phyloP scores from a whole-genome alignment of 1,139 yeast genomes.

The Hyphopichia fennica region DNA sequence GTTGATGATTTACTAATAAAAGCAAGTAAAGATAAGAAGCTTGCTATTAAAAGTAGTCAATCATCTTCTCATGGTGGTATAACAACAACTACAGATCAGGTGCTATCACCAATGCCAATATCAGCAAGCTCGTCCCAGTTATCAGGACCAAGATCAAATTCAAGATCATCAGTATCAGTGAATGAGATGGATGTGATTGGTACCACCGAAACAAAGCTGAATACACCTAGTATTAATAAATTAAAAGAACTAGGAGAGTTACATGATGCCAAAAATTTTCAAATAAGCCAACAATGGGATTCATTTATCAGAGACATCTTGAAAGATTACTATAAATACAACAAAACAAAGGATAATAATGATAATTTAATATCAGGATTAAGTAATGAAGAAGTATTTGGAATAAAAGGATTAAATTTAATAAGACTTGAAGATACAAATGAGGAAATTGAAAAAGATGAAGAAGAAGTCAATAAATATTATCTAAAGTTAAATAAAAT shows the following conservation, averaged over 20 bases:
- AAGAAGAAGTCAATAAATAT: constrained; percentile 1
- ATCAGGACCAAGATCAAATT: neutral
- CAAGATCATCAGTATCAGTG: neutral
- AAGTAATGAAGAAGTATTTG: constrained; percentile 29
- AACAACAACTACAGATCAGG: too few relatives aligned
- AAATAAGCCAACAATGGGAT: constrained; percentile 37
- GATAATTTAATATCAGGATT: neutral
- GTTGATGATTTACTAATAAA: constrained; percentile 4
- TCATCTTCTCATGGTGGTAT: neutral
- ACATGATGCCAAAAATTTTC: constrained; percentile 32
- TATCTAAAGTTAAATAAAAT: constrained; percentile 34
- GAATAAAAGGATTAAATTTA: constrained; percentile 35
- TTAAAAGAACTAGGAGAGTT: constrained; percentile 33
- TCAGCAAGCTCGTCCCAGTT: constrained; percentile 8
- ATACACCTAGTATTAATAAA: constrained; percentile 18
- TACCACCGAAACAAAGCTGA: constrained; percentile 6
- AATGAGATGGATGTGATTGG: constrained; percentile 9
- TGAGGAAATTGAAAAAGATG: neutral
- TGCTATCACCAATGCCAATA: neutral
- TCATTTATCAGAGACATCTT: constrained; percentile 25
- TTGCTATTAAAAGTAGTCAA: neutral
- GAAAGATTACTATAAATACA: constrained; percentile 27
- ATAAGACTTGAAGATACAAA: constrained; percentile 14
- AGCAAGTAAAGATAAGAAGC: neutral
- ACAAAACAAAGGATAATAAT: constrained; percentile 10